A percentile compares a stretch with the other conserved stretches of the same genome.
Conservation (phyloP, 805 yeast species). For the Yamadazyma nakazawae region DNA sequence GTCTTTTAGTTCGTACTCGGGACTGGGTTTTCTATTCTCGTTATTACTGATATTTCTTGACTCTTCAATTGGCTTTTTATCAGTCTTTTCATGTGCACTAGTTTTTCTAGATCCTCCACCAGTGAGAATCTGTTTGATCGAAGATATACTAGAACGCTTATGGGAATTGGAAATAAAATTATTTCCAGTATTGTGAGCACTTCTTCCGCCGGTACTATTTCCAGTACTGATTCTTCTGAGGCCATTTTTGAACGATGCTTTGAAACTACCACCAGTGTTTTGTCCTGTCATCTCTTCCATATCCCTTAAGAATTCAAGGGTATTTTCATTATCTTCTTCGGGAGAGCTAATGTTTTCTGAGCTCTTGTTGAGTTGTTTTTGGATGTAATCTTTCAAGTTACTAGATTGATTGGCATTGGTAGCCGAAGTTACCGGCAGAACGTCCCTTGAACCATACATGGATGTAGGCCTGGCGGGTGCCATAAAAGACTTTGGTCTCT, state of each 20-base stretch:
- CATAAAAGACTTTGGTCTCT: constrained; percentile 18
- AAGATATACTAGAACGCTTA: constrained; percentile 28
- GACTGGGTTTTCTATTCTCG: neutral
- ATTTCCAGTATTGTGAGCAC: constrained; percentile 18
- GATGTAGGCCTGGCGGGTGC: constrained; percentile 3
- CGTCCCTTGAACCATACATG: constrained; percentile 6
- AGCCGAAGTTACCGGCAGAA: constrained; percentile 6
- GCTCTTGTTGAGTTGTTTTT: constrained; percentile 28
- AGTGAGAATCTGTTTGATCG: constrained; percentile 28
- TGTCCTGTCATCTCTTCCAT: constrained; percentile 25
- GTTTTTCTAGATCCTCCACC: constrained; percentile 21
- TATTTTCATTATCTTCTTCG: constrained; percentile 25
- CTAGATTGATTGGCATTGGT: constrained; percentile 10
- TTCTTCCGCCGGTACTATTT: constrained; percentile 18
- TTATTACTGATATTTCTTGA: neutral
- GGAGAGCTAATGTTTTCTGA: constrained; percentile 17
- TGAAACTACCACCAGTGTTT: constrained; percentile 42
- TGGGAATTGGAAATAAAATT: constrained; percentile 6
- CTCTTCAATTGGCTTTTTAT: neutral
- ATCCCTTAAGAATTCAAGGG: constrained; percentile 35
- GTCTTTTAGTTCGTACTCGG: neutral
- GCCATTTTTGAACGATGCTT: constrained; percentile 26
- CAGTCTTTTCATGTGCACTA: constrained; percentile 8
- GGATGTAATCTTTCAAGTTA: constrained; percentile 30
- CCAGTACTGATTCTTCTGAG: constrained; percentile 42